A percentile compares a stretch with the other conserved stretches of the same genome.
Evolutionary conservation across 495 filamentous ascomycete genomes (phyloP).

Genomic region (Xylaria telfairii): DNA sequence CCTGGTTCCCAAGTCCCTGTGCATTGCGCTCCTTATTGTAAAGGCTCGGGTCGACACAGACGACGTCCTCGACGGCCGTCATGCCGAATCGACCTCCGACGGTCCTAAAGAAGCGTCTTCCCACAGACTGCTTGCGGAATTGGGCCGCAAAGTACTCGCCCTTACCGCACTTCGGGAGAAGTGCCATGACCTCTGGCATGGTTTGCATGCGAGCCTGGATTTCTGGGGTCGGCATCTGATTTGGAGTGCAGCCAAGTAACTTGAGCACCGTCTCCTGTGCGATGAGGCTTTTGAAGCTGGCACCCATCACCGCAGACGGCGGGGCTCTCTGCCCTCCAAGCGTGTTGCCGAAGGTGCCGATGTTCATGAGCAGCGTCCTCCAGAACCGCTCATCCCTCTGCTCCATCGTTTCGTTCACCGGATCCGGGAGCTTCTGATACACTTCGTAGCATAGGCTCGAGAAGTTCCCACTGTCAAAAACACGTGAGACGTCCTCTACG

Average conservation of each 20-base stretch:
- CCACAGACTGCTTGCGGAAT: slow-evolving; percentile 15
- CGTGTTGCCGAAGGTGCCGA: background rate
- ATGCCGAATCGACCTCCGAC: slow-evolving; percentile 31
- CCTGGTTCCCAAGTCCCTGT: background rate
- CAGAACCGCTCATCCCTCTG: slow-evolving; percentile 30
- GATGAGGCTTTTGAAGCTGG: slow-evolving; percentile 28
- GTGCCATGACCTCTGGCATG: slow-evolving; percentile 26
- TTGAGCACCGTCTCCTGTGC: slow-evolving; percentile 30
- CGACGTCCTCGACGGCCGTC: slow-evolving; percentile 30
- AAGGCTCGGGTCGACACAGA: slow-evolving; percentile 13
- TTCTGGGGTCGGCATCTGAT: slow-evolving; percentile 25
- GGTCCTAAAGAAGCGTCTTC: slow-evolving; percentile 34
- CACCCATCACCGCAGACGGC: slow-evolving; percentile 1
- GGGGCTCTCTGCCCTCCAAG: background rate
- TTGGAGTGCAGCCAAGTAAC: slow-evolving; percentile 29
- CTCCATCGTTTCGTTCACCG: slow-evolving; percentile 10
- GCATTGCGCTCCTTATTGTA: background rate
- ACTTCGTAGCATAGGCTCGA: slow-evolving; percentile 28
- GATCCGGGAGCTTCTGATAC: slow-evolving; percentile 19
- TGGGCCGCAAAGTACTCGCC: slow-evolving; percentile 14
- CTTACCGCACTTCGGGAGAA: slow-evolving; percentile 25
- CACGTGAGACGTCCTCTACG: slow-evolving; percentile 30
- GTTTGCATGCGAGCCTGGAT: slow-evolving; percentile 23
- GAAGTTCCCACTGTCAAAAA: slow-evolving; percentile 30
- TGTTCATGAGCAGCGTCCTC: slow-evolving; percentile 33